Conservation (phyloP, 2,329 filamentous ascomycete species). For the Thelonectria blattea region DNA sequence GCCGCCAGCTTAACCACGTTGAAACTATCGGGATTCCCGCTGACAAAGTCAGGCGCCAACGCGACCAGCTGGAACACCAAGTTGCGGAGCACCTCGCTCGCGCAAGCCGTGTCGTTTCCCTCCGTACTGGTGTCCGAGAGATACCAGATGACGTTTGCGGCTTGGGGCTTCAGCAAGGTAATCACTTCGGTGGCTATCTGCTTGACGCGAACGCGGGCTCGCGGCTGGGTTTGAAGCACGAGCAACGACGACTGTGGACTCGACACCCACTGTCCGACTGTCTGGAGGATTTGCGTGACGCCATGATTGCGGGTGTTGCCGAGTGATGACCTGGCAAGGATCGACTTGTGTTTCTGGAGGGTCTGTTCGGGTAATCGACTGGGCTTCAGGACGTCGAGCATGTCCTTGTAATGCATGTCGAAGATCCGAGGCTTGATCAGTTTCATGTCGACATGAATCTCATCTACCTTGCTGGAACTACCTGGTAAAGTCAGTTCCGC, state of each 20-base stretch:
- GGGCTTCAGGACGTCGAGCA: neutral
- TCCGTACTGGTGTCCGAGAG: neutral
- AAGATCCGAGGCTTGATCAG: neutral
- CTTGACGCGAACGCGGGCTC: slow-evolving; percentile 3
- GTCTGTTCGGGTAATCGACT: neutral
- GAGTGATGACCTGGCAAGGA: neutral
- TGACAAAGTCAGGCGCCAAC: neutral
- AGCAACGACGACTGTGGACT: neutral
- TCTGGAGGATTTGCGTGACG: neutral
- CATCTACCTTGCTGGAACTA: neutral
- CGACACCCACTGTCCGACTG: slow-evolving; percentile 4
- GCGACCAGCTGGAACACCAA: slow-evolving; percentile 5
- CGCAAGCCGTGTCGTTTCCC: neutral
- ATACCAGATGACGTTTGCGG: slow-evolving; percentile 6
- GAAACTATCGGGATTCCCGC: neutral
- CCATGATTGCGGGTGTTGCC: neutral
- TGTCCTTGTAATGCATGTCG: neutral
- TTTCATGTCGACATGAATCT: neutral
- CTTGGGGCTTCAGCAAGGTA: neutral
- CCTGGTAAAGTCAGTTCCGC: neutral
- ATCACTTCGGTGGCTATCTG: slow-evolving; percentile 10
- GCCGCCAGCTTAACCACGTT: neutral
- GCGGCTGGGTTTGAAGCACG: neutral
- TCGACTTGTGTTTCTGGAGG: neutral
- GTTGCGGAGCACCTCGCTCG: neutral